These are phyloP conservation scores for Rugosomyces carneus DNA, from an alignment of 1,284 basidiomycete species.

Conservation along the genomic window DNA sequence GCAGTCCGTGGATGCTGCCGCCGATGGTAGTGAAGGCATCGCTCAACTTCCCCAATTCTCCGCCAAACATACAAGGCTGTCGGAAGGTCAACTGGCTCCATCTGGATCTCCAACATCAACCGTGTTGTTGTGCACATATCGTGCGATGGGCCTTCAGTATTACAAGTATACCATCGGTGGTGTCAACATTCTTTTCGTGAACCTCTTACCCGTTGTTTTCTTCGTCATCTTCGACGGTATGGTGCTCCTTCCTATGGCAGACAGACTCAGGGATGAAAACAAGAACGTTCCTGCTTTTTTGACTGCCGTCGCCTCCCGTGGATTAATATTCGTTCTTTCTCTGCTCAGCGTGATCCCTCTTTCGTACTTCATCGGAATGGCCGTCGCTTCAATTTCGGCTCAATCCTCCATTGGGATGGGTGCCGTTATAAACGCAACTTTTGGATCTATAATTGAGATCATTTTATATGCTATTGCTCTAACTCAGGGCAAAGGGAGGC, in stretches of 20 bases:
- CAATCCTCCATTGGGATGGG: slow-evolving; percentile 99
- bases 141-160: slow-evolving; percentile 86
- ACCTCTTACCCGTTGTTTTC: slow-evolving; percentile 90
- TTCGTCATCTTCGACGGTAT: slow-evolving; percentile 95
- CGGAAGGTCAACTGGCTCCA: slow-evolving; percentile 71
- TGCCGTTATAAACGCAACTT: slow-evolving; percentile 98
- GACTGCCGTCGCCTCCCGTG: slow-evolving; percentile 65
- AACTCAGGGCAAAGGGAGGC: slow-evolving; percentile 82
- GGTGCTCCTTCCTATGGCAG: slow-evolving; percentile 70
- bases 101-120: slow-evolving; percentile 71
- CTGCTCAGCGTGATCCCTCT: slow-evolving; percentile 93
- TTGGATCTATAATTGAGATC: slow-evolving; percentile 97
- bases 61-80: slow-evolving; percentile 45
- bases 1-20: slow-evolving; percentile 18
- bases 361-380: slow-evolving; percentile 99
- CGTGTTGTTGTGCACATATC: slow-evolving; percentile 93
- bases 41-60: slow-evolving; percentile 36
- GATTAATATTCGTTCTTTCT: slow-evolving; percentile 81
- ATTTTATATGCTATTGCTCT: slow-evolving; percentile 90
- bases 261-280: slow-evolving; percentile 45
- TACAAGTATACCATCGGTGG: slow-evolving; percentile 99
- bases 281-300: slow-evolving; percentile 64
- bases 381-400: slow-evolving; percentile 96
- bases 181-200: slow-evolving; percentile 98
- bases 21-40: slow-evolving; percentile 19